Evolutionary conservation across 139 green algal genomes (phyloP).

Genomic region (Volvox reticuliferus): DNA sequence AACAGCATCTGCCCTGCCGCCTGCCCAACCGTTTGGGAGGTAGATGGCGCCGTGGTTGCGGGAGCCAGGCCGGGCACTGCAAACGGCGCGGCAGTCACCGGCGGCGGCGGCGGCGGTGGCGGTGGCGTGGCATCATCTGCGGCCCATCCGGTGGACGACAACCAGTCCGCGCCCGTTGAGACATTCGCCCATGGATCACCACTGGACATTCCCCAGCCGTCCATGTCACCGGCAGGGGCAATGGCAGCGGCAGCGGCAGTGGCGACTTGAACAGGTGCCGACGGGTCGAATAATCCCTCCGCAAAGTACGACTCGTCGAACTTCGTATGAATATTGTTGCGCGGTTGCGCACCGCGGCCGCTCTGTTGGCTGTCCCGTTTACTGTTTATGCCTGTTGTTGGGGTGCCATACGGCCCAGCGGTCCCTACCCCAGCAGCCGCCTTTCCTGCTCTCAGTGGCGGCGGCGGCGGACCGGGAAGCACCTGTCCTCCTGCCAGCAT

Average conservation of each 20-base stretch:
- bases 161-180: neutral
- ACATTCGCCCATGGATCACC: conserved; percentile 12
- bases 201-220: neutral
- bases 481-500: neutral
- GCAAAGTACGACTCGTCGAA: conserved; percentile 37
- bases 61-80: neutral
- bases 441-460: neutral
- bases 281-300: neutral
- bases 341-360: neutral
- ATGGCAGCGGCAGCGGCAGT: neutral
- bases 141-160: neutral
- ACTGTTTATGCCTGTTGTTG: neutral
- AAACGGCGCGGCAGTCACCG: neutral
- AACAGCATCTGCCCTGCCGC: neutral
- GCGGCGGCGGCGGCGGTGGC: neutral
- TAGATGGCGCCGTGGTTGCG: neutral
- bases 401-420: neutral
- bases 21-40: neutral
- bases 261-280: neutral
- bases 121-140: neutral
- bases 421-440: neutral
- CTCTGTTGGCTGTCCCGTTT: neutral
- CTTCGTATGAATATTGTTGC: no score
- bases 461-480: neutral
- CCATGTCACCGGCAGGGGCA: neutral